Evolutionary conservation across 331 rosid genomes (phyloP), one percentile per base, ranked within the genome.

Genomic region (Spiraea crenata): DNA sequence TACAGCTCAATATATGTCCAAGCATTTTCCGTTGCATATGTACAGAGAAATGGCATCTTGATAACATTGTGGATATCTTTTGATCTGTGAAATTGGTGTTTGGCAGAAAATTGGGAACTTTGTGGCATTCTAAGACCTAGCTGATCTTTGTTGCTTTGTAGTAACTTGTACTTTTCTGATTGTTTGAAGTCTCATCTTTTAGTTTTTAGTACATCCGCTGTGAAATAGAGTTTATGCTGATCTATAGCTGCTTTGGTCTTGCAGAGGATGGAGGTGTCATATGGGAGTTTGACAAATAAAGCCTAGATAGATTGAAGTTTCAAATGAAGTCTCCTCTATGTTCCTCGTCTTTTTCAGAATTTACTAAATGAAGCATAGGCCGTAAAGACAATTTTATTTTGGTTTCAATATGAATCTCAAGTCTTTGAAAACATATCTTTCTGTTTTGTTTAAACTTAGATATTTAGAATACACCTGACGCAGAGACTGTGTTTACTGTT

Each of bases 231-330:
- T 14, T 9, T 61, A n/a, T 61, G 66, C 34, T 61, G 40, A 40
- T 10, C 5, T 61, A 2, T 61, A 35, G 34, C 12, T 72, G 59
- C 56, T 73, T 37, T 63, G 69, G 67, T 46, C 47, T 69, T 83
- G 78, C 83, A 88, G 92, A 85, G 73, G 92, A 85, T 75, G 91
- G 92, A 80, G 96, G 92, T 17, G 71, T 87, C 44, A 77, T 89
- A 74, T 89, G 96, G 92, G 96, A 87, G 77, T 90, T 90, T 15
- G 93, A 84, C 80, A 77, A 85, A 76, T 87, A 67, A 57, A 35
- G 45, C 74, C 46, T 9, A n/a, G 49, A n/a, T 3, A 0, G 45
- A 7, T 25, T 5, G 66, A 34, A n/a, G 14, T 40, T 38, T 2
- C 44, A 61, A 38, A 35, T 16, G 5, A 3, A 12, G 2, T 14